These are phyloP conservation scores for Penicillium sp. DNA, from an alignment of 2,329 filamentous ascomycete genomes.

Conservation along the genomic window DNA sequence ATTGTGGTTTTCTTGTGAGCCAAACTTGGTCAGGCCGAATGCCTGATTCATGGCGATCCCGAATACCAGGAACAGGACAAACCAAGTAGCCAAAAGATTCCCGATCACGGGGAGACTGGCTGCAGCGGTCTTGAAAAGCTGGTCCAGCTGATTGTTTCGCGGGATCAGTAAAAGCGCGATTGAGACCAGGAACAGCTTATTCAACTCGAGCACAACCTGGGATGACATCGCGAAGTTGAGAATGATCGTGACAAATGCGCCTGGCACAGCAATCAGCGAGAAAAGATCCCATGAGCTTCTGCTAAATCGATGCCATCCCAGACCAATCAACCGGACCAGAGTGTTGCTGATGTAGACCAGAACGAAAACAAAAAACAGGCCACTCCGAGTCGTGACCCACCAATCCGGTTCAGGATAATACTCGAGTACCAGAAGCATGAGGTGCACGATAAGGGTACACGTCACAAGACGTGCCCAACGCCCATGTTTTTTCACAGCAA, in stretches of 20 bases:
- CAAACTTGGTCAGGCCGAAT: conserved; percentile 90
- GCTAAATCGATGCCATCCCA: conserved; percentile 87
- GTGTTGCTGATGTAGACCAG: conserved; percentile 79
- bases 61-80: conserved; percentile 92
- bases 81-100: conserved; percentile 92
- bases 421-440: conserved; percentile 76
- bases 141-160: conserved; percentile 91
- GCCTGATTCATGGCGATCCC: conserved; percentile 94
- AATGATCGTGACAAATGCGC: conserved; percentile 75
- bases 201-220: conserved; percentile 66
- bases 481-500: conserved; percentile 89
- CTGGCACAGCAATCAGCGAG: conserved; percentile 70
- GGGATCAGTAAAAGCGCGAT: conserved; percentile 88
- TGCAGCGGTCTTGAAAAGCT: conserved; percentile 96
- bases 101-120: conserved; percentile 85
- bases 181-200: conserved; percentile 90
- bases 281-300: conserved; percentile 95
- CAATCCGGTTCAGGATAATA: conserved; percentile 67
- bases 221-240: conserved; percentile 57
- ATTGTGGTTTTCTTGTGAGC: conserved; percentile 63
- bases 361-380: conserved; percentile 74
- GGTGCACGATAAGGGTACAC: conserved; percentile 69
- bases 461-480: conserved; percentile 85
- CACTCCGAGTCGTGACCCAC: conserved; percentile 66
- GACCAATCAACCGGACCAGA: conserved; percentile 72